phyloP scores from a whole-genome alignment of 1,284 basidiomycete genomes.

The Schizophyllum commune region DNA sequence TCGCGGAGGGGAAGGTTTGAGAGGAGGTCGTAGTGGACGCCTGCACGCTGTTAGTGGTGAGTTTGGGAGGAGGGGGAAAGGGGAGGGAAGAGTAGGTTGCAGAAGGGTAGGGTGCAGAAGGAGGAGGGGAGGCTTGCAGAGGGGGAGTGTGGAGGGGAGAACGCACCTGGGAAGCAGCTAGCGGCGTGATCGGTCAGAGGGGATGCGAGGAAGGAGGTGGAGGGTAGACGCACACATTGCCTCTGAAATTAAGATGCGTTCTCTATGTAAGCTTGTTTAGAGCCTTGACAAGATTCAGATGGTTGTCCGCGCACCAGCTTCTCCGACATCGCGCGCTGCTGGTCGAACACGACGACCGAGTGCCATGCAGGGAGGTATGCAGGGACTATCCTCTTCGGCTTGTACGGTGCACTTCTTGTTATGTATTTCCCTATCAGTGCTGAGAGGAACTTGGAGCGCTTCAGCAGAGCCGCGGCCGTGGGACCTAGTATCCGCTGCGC shows the following conservation, averaged over 20 bases:
- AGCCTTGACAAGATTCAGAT: background rate
- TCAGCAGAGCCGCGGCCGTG: background rate
- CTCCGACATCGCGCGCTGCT: background rate
- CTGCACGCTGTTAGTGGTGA: background rate
- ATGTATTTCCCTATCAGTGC: background rate
- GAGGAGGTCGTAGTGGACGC: background rate
- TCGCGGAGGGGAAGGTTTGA: background rate
- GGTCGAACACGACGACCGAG: background rate
- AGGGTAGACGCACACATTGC: background rate
- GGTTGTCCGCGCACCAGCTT: background rate
- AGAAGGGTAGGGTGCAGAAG: too few relatives aligned
- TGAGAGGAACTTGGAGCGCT: background rate
- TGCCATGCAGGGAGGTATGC: background rate
- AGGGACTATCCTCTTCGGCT: background rate
- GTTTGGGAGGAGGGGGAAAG: background rate
- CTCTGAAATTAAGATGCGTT: background rate
- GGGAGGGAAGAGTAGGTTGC: too few relatives aligned
- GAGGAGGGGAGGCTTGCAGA: too few relatives aligned
- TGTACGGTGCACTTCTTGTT: background rate
- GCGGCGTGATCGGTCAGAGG: background rate
- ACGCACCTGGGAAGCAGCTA: background rate
- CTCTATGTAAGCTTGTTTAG: background rate
- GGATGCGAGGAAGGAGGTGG: background rate
- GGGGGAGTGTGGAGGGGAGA: too few relatives aligned
- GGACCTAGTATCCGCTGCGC: background rate